Conservation (phyloP, 345 rosid genomes). For the Punica granatum region DNA sequence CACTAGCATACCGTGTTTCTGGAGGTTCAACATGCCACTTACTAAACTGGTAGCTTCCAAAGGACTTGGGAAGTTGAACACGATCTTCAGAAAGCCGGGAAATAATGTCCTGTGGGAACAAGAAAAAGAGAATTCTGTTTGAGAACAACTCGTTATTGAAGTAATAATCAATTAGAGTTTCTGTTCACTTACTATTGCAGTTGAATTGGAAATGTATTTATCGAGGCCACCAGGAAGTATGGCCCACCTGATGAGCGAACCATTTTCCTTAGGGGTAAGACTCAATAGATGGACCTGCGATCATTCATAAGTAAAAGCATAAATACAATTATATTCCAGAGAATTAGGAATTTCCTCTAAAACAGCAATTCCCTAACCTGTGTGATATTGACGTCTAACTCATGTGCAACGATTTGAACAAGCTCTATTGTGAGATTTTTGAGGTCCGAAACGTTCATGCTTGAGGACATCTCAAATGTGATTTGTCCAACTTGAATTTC, state of each 20-base stretch:
- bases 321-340: not conserved
- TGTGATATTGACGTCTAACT: slow-evolving; percentile 42
- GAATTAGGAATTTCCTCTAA: not conserved
- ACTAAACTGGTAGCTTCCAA: slow-evolving; percentile 55
- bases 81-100: slow-evolving; percentile 54
- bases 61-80: slow-evolving; percentile 53
- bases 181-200: slow-evolving; percentile 45
- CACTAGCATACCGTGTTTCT: slow-evolving; percentile 27
- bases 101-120: slow-evolving; percentile 43
- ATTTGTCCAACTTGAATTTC: slow-evolving; percentile 48
- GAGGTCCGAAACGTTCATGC: slow-evolving; percentile 43
- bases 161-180: not conserved
- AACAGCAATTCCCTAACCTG: slow-evolving; percentile 36
- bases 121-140: not conserved
- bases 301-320: slow-evolving; percentile 6
- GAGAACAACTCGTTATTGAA: not conserved
- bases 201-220: slow-evolving; percentile 42
- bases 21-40: slow-evolving; percentile 58
- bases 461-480: slow-evolving; percentile 50
- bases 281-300: slow-evolving; percentile 60
- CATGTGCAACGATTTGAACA: slow-evolving; percentile 38
- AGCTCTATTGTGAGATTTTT: slow-evolving; percentile 43
- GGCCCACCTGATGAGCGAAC: slow-evolving; percentile 46
- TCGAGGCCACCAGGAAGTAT: slow-evolving; percentile 48
- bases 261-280: slow-evolving; percentile 49